These are phyloP conservation scores for Populus pruinosa DNA, from an alignment of 345 rosid genomes.

Conservation along the genomic window DNA sequence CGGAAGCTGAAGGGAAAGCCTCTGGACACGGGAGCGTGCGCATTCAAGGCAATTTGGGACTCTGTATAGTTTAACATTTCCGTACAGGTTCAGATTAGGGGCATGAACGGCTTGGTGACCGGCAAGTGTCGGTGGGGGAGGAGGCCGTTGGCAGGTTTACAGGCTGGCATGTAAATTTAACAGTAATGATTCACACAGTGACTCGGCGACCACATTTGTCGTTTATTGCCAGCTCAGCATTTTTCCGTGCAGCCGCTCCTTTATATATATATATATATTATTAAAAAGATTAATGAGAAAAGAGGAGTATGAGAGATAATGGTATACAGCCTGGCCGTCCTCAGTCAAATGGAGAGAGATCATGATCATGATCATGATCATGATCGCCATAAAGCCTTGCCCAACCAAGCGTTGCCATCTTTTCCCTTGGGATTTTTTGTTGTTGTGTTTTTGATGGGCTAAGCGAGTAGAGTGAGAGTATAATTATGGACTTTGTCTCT, in stretches of 20 bases:
- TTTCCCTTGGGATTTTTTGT: constrained; percentile 36
- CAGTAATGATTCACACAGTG: constrained; percentile 58
- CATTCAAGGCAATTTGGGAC: constrained; percentile 5
- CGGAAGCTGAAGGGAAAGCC: constrained; percentile 21
- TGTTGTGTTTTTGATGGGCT: constrained; percentile 10
- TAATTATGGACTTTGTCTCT: constrained; percentile 23
- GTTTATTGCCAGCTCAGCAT: constrained; percentile 62
- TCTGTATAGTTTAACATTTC: constrained; percentile 25
- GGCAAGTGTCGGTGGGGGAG: constrained; percentile 32
- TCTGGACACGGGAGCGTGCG: constrained; percentile 36
- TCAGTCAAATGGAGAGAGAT: constrained; percentile 39
- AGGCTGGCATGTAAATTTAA: constrained; percentile 46
- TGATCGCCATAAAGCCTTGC: constrained; percentile 22
- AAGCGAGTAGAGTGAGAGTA: not conserved
- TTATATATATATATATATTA: not conserved
- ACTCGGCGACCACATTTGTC: constrained; percentile 70
- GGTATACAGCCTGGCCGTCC: constrained; percentile 69
- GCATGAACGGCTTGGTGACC: constrained; percentile 24
- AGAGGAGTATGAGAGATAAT: constrained; percentile 25
- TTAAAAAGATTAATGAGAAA: not conserved
- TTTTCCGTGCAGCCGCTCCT: constrained; percentile 38
- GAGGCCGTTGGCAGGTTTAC: constrained; percentile 64
- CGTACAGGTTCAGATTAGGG: constrained; percentile 33
- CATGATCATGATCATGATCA: not conserved
- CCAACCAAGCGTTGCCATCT: constrained; percentile 54